Base-by-base conservation (phyloP, 192 early-diverging fungal genomes). In the Linnemannia exigua region DNA sequence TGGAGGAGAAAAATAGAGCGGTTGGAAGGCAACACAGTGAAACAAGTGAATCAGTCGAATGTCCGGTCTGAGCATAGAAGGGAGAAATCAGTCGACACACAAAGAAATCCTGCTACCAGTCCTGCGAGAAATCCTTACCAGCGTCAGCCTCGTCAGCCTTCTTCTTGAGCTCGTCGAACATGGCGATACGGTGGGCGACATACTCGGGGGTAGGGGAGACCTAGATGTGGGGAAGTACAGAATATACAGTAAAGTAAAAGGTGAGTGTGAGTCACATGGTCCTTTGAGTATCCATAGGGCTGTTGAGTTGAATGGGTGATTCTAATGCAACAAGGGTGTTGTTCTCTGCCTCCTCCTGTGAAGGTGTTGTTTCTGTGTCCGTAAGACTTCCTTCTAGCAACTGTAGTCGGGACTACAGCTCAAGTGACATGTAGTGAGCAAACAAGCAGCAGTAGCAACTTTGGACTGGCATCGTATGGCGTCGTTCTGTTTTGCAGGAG, bases 141-240 rank as follows among this genome's bases (percentile, higher is more conserved):
- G 92, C 90, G 76, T 93, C 87, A 63, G 91, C 88, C 35, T 91
- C 92, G 67, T 96, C 92, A 76, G 93, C 89, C 73, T 91, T 82
- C 67, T 88, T 87, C 90, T 94, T 94, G 75, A 96, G 84, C 41
- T 88, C 81, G 48, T 97, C 95, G 87, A 97, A 97, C 92, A 97
- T 94, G 74, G 92, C 89, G 72, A 96, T 94, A 66, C 96, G 93
- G 77, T 94, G 93, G 46, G 91, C 81, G 50, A 97, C 86, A 90
- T 97, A 97, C 54, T 93, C 94, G 17, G 96, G 95, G 52, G 88
- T 80, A 20, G 95, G 95, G 44, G 89, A 81, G 28, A 92, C 54
- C 93, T 95, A 75, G 36, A 19, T 22, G 37, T 48, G 6, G 2
- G 11, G 52, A 54, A 54, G 12, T 63, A 31, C 58, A 15, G n/a